These are phyloP conservation scores for Sphenostylis stenocarpa DNA, from an alignment of 306 rosid genomes.

Conservation along the genomic window DNA sequence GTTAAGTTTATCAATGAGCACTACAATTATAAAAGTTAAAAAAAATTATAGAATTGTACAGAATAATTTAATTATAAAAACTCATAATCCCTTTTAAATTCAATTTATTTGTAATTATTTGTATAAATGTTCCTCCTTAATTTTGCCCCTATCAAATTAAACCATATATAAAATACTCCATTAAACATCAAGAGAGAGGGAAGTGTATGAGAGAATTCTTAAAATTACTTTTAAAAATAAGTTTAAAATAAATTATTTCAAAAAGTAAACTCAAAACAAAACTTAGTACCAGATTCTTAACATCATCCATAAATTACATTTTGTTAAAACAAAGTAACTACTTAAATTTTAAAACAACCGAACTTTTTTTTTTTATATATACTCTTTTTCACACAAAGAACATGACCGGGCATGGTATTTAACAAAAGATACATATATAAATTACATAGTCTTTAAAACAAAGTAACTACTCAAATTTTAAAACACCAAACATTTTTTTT, in stretches of 20 bases:
- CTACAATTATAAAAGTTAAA: neutral
- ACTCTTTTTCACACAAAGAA: neutral
- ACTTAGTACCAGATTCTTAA: neutral
- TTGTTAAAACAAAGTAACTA: neutral
- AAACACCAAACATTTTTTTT: neutral
- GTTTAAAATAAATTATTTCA: neutral
- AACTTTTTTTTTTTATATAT: neutral
- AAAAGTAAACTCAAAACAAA: neutral
- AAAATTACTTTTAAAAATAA: neutral
- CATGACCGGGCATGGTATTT: neutral
- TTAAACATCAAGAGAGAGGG: neutral
- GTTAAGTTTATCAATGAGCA: too few relatives aligned
- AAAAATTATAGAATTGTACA: neutral
- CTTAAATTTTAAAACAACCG: neutral
- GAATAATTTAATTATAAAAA: neutral
- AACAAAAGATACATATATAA: conserved; percentile 3
- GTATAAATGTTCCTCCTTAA: neutral
- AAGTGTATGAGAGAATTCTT: too few relatives aligned
- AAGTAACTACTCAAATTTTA: too few relatives aligned
- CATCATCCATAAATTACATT: neutral
- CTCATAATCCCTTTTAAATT: neutral
- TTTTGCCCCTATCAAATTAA: neutral
- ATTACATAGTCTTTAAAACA: neutral
- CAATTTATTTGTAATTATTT: neutral
- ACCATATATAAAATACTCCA: neutral